Evolutionary conservation across 345 rosid species (phyloP).

Genomic region (Eucalyptus erythrocorys): DNA sequence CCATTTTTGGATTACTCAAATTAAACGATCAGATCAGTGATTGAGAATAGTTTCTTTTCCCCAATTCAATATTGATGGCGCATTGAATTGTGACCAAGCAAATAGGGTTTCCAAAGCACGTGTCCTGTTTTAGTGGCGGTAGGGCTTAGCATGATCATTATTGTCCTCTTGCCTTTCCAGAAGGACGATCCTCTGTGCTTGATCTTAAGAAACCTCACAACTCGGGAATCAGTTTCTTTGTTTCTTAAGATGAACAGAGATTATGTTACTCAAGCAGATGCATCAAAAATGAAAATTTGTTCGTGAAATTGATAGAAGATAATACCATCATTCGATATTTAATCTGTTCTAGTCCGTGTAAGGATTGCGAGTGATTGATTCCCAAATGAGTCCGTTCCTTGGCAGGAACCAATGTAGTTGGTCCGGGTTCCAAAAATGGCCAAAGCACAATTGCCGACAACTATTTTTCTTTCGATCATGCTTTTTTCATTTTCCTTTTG

Average conservation of each 20-base stretch:
- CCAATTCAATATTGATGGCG: rapidly evolving
- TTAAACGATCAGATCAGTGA: neutral
- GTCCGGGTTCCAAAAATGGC: neutral
- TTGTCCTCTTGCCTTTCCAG: neutral
- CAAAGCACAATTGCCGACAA: neutral
- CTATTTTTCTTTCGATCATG: rapidly evolving
- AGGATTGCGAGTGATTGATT: neutral
- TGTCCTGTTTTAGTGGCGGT: rapidly evolving
- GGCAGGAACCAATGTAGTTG: neutral
- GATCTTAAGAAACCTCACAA: neutral
- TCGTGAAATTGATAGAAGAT: neutral
- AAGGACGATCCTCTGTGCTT: neutral
- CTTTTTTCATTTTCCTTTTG: rapidly evolving
- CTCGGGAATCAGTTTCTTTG: neutral
- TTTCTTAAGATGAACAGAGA: neutral
- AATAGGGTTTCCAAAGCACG: neutral
- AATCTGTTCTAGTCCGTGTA: too few species aligned
- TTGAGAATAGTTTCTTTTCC: neutral
- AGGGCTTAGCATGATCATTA: neutral
- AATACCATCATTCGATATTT: neutral
- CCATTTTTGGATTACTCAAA: neutral
- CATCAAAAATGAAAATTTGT: neutral
- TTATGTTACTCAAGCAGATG: neutral
- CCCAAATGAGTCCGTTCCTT: rapidly evolving
- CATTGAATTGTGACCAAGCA: neutral